Evolutionary conservation across 1,139 yeast genomes (phyloP).

Genomic region (Diutina mesorugosa): DNA sequence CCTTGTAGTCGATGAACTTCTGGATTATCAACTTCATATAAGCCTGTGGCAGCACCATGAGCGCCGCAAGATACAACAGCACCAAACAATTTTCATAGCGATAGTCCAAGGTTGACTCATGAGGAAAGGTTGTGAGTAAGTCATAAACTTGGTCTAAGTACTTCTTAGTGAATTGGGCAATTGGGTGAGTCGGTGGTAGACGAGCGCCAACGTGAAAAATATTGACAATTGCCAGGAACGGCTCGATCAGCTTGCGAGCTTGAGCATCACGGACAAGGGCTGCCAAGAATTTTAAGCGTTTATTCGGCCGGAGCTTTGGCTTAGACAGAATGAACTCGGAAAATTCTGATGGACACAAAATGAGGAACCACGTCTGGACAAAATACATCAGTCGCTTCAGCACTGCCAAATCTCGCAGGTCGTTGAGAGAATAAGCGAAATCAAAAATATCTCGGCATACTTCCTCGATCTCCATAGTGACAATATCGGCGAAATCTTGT

Average conservation of each 20-base stretch:
- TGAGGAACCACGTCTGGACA: conserved; percentile 18
- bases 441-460: not conserved
- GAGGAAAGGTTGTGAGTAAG: not conserved
- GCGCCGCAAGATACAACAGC: conserved; percentile 29
- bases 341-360: conserved; percentile 25
- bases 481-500: not conserved
- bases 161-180: not conserved
- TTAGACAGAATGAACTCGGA: conserved; percentile 18
- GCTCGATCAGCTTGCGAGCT: conserved; percentile 24
- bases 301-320: conserved; percentile 21
- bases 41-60: conserved; percentile 24
- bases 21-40: conserved; percentile 14
- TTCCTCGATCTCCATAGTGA: not conserved
- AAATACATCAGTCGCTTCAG: conserved; percentile 1
- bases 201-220: conserved; percentile 31
- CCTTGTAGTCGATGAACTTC: conserved; percentile 15
- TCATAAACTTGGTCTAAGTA: not conserved
- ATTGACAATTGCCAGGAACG: conserved; percentile 29
- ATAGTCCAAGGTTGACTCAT: not conserved
- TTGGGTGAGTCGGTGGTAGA: conserved; percentile 10
- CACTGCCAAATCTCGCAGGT: not conserved
- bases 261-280: conserved; percentile 22
- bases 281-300: conserved; percentile 20
- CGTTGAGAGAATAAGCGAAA: not conserved
- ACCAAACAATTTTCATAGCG: conserved; percentile 17